Conservation (phyloP, 2,329 filamentous ascomycete genomes). For the Penicillium sp. region DNA sequence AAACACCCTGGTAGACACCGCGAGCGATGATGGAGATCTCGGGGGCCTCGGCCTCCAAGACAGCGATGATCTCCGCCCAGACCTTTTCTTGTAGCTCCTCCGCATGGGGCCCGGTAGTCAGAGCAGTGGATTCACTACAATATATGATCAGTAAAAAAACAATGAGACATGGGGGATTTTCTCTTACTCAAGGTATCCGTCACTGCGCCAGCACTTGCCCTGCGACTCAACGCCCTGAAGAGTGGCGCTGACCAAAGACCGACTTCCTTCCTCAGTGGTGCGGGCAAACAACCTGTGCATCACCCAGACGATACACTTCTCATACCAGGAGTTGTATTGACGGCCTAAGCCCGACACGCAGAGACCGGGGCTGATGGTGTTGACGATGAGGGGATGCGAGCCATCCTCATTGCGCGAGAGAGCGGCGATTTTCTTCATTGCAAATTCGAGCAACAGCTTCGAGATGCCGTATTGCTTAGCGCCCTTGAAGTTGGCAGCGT, state of each 20-base stretch:
- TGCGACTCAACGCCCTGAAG: slow-evolving; percentile 45
- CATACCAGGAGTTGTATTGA: slow-evolving; percentile 39
- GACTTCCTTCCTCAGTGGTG: slow-evolving; percentile 46
- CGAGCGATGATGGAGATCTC: slow-evolving; percentile 16
- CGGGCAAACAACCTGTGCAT: slow-evolving; percentile 43
- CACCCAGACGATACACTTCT: slow-evolving; percentile 36
- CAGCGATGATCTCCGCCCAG: slow-evolving; percentile 44
- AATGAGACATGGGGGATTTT: background rate
- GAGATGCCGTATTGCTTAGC: slow-evolving; percentile 43
- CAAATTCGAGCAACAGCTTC: slow-evolving; percentile 47
- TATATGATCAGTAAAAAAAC: slow-evolving; percentile 16
- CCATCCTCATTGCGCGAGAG: slow-evolving; percentile 34
- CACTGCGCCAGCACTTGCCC: slow-evolving; percentile 47
- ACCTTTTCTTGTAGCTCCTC: slow-evolving; percentile 38
- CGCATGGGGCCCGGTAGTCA: slow-evolving; percentile 37
- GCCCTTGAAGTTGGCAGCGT: slow-evolving; percentile 29
- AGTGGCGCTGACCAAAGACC: slow-evolving; percentile 46
- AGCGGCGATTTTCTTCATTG: slow-evolving; percentile 40
- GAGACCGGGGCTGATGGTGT: slow-evolving; percentile 48
- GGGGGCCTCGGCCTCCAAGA: slow-evolving; percentile 30
- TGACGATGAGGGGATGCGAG: slow-evolving; percentile 44
- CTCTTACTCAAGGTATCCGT: slow-evolving; percentile 39
- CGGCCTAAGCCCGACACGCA: slow-evolving; percentile 46
- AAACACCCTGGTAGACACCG: slow-evolving; percentile 5
- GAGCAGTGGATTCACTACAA: slow-evolving; percentile 34